Evolutionary conservation across 768 basidiomycete genomes (phyloP).

Genomic region (Lentinus tigrinus): DNA sequence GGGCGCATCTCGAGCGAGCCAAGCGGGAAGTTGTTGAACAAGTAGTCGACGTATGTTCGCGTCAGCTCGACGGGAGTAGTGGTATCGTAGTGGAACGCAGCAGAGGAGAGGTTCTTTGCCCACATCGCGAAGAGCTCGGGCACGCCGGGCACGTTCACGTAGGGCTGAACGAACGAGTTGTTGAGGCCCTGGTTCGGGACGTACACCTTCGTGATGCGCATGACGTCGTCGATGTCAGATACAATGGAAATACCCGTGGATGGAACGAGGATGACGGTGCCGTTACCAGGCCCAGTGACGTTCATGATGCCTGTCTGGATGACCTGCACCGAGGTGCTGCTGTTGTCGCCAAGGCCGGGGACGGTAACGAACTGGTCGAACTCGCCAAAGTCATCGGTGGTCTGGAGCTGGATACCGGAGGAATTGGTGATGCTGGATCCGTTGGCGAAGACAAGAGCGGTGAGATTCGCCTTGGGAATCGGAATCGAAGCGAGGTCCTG

Average conservation of each 20-base stretch:
- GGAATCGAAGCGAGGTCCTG: slow-evolving; percentile 24
- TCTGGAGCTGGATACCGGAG: slow-evolving; percentile 19
- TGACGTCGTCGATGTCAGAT: slow-evolving; percentile 36
- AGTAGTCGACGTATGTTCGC: slow-evolving; percentile 32
- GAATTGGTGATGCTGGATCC: slow-evolving; percentile 19
- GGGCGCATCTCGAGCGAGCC: slow-evolving; percentile 34
- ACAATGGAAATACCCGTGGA: slow-evolving; percentile 30
- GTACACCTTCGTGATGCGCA: slow-evolving; percentile 35
- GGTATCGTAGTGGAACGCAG: slow-evolving; percentile 36
- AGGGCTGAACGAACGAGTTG: slow-evolving; percentile 33
- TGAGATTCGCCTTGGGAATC: slow-evolving; percentile 19
- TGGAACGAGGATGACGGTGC: slow-evolving; percentile 32
- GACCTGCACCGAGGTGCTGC: slow-evolving; percentile 10
- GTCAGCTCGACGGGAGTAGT: slow-evolving; percentile 34
- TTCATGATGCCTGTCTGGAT: slow-evolving; percentile 20
- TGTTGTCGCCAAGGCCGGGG: slow-evolving; percentile 15
- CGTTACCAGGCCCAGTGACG: slow-evolving; percentile 26
- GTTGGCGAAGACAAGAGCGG: slow-evolving; percentile 19
- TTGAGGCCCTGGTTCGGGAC: slow-evolving; percentile 30
- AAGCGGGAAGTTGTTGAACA: slow-evolving; percentile 30
- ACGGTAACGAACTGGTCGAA: slow-evolving; percentile 23
- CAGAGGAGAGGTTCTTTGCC: slow-evolving; percentile 22
- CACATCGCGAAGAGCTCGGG: slow-evolving; percentile 30
- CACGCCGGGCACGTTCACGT: slow-evolving; percentile 29
- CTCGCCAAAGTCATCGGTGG: slow-evolving; percentile 22